Percentiles rank a stretch among this genome's conserved stretches.
These are phyloP conservation scores for Ascochyta fabae DNA, from an alignment of 2,329 filamentous ascomycete genomes.

Conservation along the genomic window DNA sequence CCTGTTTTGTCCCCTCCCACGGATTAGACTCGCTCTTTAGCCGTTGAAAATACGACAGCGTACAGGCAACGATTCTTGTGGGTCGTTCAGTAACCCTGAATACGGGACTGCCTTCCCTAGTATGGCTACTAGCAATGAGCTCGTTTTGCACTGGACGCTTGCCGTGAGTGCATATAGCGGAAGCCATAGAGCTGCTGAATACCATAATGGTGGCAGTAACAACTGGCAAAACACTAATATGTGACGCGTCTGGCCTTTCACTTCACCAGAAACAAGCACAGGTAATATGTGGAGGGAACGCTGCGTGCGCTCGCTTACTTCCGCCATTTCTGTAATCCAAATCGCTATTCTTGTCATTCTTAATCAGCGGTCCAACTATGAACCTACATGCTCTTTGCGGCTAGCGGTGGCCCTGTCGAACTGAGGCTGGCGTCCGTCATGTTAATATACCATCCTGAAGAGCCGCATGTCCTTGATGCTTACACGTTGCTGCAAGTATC, in stretches of 20 bases:
- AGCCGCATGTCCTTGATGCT: slow-evolving; percentile 20
- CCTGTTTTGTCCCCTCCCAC: neutral
- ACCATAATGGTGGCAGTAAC: neutral
- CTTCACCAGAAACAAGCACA: neutral
- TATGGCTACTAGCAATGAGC: no score
- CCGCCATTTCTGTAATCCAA: slow-evolving; percentile 15
- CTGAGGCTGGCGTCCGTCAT: slow-evolving; percentile 20
- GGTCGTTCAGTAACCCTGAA: neutral
- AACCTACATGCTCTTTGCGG: slow-evolving; percentile 22
- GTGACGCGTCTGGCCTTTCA: neutral
- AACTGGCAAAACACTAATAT: neutral
- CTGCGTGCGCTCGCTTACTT: slow-evolving; percentile 23
- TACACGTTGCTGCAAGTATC: neutral
- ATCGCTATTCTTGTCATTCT: slow-evolving; percentile 37
- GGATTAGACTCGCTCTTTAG: neutral
- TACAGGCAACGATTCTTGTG: neutral
- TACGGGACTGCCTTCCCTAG: neutral
- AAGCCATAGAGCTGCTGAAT: neutral
- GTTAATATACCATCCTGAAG: slow-evolving; percentile 26
- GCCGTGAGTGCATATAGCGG: no score
- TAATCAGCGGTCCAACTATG: slow-evolving; percentile 37
- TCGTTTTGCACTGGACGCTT: no score
- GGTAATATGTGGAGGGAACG: neutral
- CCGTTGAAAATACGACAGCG: neutral
- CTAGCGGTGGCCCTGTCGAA: slow-evolving; percentile 19